Evolutionary conservation across 345 rosid genomes (phyloP).

Genomic region (Hypericum perforatum): DNA sequence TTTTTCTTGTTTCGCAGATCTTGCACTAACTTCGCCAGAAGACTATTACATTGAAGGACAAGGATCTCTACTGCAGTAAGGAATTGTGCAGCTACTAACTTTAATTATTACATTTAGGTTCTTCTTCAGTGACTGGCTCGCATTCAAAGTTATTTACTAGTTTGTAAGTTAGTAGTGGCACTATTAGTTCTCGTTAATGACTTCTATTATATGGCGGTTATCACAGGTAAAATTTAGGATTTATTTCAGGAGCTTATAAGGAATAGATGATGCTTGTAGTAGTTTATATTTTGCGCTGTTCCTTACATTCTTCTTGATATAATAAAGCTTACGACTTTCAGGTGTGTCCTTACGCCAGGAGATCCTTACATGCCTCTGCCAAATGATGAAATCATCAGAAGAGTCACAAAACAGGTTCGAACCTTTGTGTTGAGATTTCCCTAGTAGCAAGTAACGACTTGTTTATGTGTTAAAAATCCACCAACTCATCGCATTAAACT

Average conservation of each 20-base stretch:
- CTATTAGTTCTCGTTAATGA: too few relatives aligned
- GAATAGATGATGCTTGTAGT: neutral
- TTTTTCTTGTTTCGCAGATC: slow-evolving; percentile 95
- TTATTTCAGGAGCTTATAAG: too few relatives aligned
- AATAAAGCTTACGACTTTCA: slow-evolving; percentile 21
- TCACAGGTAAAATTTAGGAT: too few relatives aligned
- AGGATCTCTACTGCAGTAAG: slow-evolving; percentile 97
- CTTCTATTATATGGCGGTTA: too few relatives aligned
- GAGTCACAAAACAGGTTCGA: slow-evolving; percentile 78
- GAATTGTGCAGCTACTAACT: neutral
- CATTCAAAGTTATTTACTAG: too few relatives aligned
- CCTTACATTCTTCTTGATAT: neutral
- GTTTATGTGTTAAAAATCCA: too few relatives aligned
- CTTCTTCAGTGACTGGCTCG: too few relatives aligned
- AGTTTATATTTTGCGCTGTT: neutral
- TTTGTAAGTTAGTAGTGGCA: too few relatives aligned
- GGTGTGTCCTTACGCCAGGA: slow-evolving; percentile 92
- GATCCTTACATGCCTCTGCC: slow-evolving; percentile 89
- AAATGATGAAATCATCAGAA: slow-evolving; percentile 71
- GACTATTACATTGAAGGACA: slow-evolving; percentile 94
- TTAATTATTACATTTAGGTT: too few relatives aligned
- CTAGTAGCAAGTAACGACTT: too few relatives aligned
- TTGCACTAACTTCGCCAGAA: slow-evolving; percentile 82
- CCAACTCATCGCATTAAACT: too few relatives aligned
- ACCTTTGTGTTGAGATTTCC: too few relatives aligned